A percentile compares a stretch with the other conserved stretches of the same genome.
phyloP scores from a whole-genome alignment of 2,329 filamentous ascomycete species.

The Calonectria hawksworthii region DNA sequence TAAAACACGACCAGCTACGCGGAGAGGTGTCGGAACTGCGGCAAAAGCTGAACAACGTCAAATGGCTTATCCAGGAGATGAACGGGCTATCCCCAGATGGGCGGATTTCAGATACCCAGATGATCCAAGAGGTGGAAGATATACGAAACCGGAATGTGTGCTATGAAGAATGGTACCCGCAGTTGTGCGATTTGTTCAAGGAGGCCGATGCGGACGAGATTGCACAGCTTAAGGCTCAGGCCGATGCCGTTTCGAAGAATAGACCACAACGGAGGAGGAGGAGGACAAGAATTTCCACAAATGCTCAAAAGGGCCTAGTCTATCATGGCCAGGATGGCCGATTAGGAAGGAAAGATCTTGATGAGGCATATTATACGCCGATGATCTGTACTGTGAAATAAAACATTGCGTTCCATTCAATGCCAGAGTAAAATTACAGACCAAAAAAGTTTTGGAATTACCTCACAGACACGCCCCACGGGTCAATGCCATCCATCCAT shows the following conservation, averaged over 20 bases:
- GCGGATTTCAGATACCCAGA: not conserved
- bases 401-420: not conserved
- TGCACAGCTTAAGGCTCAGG: not conserved
- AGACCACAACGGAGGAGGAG: not conserved
- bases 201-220: not conserved
- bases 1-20: slow-evolving; percentile 4
- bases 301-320: not conserved
- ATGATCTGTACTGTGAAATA: not conserved
- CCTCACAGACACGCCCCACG: not conserved
- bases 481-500: not conserved
- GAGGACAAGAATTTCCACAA: not conserved
- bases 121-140: not conserved
- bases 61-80: slow-evolving; percentile 13
- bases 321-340: not conserved
- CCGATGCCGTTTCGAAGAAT: not conserved
- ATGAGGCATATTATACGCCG: not conserved
- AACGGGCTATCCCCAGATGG: not conserved
- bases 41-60: not conserved
- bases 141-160: not conserved
- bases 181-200: not conserved
- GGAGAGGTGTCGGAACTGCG: slow-evolving; percentile 7
- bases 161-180: not conserved
- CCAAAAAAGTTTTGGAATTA: not conserved
- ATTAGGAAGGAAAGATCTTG: not conserved
- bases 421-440: not conserved